Conservation (phyloP, 345 rosid genomes). For the Salix suchowensis region DNA sequence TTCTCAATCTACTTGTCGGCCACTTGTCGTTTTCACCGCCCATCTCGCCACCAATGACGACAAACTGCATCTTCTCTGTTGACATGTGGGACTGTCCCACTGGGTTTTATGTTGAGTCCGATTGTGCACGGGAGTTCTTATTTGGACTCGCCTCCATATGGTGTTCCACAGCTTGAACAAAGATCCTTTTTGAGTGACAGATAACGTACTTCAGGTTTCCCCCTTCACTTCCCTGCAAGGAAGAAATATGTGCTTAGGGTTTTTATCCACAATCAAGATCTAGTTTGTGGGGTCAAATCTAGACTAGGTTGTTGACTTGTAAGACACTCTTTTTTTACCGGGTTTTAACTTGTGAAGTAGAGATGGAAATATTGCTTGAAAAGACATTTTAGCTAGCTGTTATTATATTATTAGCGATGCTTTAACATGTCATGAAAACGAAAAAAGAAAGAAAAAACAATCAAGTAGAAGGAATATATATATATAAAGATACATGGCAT, state of each 20-base stretch:
- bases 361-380: background rate
- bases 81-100: constrained; percentile 1
- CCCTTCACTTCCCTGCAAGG: background rate
- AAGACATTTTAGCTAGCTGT: background rate
- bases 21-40: constrained; percentile 5
- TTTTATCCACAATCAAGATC: background rate
- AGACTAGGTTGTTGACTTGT: background rate
- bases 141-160: background rate
- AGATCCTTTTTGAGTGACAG: background rate
- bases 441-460: too few species aligned
- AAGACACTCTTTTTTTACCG: background rate
- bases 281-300: constrained; percentile 4
- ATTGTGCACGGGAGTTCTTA: background rate
- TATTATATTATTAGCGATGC: background rate
- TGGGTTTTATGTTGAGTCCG: background rate
- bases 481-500: background rate
- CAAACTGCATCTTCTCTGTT: background rate
- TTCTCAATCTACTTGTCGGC: constrained; percentile 8
- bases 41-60: background rate
- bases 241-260: background rate
- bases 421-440: background rate
- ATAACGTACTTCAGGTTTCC: background rate
- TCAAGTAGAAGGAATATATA: background rate
- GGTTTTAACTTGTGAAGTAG: background rate
- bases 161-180: background rate